Conservation (phyloP, 352 stramenopile species). For the Phytophthora aleatoria region DNA sequence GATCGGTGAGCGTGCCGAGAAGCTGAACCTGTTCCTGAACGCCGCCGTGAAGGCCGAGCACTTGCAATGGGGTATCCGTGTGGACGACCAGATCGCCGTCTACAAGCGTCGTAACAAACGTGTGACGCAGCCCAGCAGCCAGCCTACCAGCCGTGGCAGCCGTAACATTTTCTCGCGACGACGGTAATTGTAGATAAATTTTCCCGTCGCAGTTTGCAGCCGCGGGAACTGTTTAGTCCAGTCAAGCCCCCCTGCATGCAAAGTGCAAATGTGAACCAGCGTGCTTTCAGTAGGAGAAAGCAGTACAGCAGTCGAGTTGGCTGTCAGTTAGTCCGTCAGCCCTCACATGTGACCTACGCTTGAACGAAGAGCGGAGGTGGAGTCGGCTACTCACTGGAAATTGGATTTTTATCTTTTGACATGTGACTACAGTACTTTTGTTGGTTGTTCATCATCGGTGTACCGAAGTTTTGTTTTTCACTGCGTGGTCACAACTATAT, state of each 20-base stretch:
- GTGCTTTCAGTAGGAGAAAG: constrained; percentile 37
- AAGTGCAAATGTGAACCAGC: constrained; percentile 23
- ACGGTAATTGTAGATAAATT: constrained; percentile 55
- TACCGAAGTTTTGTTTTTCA: background rate
- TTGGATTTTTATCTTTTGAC: constrained; percentile 36
- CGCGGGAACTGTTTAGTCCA: constrained; percentile 32
- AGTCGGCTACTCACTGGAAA: constrained; percentile 28
- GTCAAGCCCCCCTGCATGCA: constrained; percentile 24
- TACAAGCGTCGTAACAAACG: constrained; percentile 91
- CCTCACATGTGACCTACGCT: constrained; percentile 22
- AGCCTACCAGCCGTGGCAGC: constrained; percentile 40
- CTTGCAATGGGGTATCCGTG: constrained; percentile 87
- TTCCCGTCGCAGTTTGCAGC: constrained; percentile 9
- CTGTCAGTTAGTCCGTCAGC: constrained; percentile 19
- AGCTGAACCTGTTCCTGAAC: constrained; percentile 85
- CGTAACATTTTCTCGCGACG: constrained; percentile 74
- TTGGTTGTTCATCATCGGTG: background rate
- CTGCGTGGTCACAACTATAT: background rate
- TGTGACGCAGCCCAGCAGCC: constrained; percentile 41
- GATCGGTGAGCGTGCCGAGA: constrained; percentile 83
- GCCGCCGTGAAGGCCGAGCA: constrained; percentile 81
- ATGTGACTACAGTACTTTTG: constrained; percentile 12
- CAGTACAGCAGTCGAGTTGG: constrained; percentile 25
- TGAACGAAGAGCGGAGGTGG: constrained; percentile 29
- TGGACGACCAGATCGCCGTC: constrained; percentile 88